Conservation (phyloP, 192 early-diverging fungal species). For the Podochytrium sp. region DNA sequence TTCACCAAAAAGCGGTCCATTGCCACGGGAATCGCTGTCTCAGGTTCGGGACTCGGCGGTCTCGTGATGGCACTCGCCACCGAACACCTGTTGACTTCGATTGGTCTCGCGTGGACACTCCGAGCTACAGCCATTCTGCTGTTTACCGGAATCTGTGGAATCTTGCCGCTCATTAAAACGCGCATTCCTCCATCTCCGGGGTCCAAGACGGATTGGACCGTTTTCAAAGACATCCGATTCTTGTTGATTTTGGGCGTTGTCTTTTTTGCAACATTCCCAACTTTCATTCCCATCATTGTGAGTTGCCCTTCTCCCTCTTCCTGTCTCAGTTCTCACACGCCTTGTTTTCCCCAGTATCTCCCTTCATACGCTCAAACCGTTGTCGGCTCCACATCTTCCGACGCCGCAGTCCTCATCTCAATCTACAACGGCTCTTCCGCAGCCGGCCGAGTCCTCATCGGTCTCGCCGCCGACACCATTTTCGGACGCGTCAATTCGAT, state of each 20-base stretch:
- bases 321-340: constrained; percentile 2
- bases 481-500: constrained; percentile 69
- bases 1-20: constrained; percentile 66
- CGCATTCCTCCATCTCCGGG: not conserved
- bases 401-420: constrained; percentile 39
- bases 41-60: constrained; percentile 75
- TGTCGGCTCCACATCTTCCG: constrained; percentile 1
- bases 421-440: constrained; percentile 70
- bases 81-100: constrained; percentile 57
- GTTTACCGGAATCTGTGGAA: constrained; percentile 26
- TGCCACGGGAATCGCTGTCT: constrained; percentile 73
- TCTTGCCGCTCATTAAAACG: not conserved
- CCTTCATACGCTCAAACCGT: not conserved
- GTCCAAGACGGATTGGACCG: constrained; percentile 14
- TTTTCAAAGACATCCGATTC: not conserved
- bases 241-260: constrained; percentile 3
- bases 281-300: not conserved
- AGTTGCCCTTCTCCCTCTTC: no score
- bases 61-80: constrained; percentile 63
- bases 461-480: constrained; percentile 61
- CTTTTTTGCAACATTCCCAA: constrained; percentile 39
- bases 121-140: constrained; percentile 67
- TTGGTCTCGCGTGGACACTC: constrained; percentile 69
- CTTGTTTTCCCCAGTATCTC: constrained; percentile 13
- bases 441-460: constrained; percentile 66